Base-by-base conservation (phyloP, 1,139 yeast genomes). In the Taphrina pruni region DNA sequence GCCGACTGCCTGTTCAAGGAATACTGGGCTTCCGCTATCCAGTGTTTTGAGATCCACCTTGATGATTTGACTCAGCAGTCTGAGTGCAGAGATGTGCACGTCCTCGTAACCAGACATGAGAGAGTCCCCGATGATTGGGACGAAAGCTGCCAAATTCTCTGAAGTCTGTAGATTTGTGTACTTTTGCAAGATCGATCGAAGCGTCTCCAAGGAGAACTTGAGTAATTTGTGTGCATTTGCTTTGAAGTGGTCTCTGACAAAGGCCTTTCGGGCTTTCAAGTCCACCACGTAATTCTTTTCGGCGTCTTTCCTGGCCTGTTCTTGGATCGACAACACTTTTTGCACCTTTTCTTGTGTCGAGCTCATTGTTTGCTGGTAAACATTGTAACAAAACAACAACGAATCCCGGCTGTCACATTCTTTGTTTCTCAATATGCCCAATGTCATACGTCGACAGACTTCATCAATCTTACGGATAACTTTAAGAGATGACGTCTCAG, bases 391-490 rank as follows among this genome's bases (percentile, higher is more conserved):
- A 73, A 94, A 81, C 17, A 86, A 81, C 65, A 94, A 81, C 61
- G 90, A 86, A 21, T 86, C 87, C 20, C 84, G 82, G 1, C 88
- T 81, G 0, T 83, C 77, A 0, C 91, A 82, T 70, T 86, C 86
- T 54, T 83, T 85, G 76, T 94, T 94, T 73, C 84, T 87, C 74
- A 87, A 86, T 70, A 94, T 80, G 45, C 99, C 99, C 41, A 86
- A 79, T 0, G 96, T 84, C 75, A 88, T 86, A 73, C 96, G 84
- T 77, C 90, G 84, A 73, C 93, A 78, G 51, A 94, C 80, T 74
- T 92, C 97, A 73, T 89, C 94, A 56, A 93, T 80, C 75, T 90
- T 91, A 70, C 86, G 86, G 77, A 89, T 94, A 26, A 87, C 85
- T 75, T 86, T 89, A 73, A 86, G 80, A 5, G 88, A 85, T 11